These are phyloP conservation scores for Colletotrichum sojae DNA, from an alignment of 2,329 filamentous ascomycete genomes.

Conservation along the genomic window DNA sequence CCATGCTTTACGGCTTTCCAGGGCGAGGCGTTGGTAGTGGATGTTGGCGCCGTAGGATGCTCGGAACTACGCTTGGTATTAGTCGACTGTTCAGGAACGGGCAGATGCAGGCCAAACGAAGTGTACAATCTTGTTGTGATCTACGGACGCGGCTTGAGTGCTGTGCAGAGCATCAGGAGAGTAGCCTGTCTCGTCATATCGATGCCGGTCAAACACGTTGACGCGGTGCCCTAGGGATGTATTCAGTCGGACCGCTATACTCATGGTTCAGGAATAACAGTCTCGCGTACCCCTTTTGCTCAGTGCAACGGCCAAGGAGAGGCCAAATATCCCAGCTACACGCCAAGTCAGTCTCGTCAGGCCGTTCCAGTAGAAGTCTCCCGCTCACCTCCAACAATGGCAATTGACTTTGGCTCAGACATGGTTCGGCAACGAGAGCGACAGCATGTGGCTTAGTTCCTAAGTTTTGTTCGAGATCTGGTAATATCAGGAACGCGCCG, in stretches of 20 bases:
- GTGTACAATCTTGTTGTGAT: slow-evolving; percentile 47
- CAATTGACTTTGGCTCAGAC: slow-evolving; percentile 21
- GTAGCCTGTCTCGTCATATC: slow-evolving; percentile 44
- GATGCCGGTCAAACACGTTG: slow-evolving; percentile 44
- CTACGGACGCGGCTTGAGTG: slow-evolving; percentile 45
- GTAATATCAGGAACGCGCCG: too few species aligned
- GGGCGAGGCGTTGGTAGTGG: slow-evolving; percentile 46
- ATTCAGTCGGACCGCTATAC: too few species aligned
- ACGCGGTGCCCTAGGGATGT: slow-evolving; percentile 30
- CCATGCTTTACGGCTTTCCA: slow-evolving; percentile 46
- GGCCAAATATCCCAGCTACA: slow-evolving; percentile 45
- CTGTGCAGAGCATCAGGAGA: slow-evolving; percentile 36
- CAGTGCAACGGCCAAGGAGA: slow-evolving; percentile 45
- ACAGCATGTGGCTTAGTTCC: too few species aligned
- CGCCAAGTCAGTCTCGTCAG: neutral
- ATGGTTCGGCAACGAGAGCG: neutral
- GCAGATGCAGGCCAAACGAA: neutral
- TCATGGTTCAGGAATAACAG: too few species aligned
- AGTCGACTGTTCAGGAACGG: neutral
- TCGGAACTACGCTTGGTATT: slow-evolving; percentile 42
- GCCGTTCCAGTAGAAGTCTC: too few species aligned
- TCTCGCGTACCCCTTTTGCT: slow-evolving; percentile 40
- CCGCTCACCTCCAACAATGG: slow-evolving; percentile 23
- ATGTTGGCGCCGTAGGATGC: slow-evolving; percentile 45
- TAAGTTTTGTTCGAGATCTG: too few species aligned